phyloP scores from a whole-genome alignment of 192 early-diverging fungal species.

The Backusella australiensis region DNA sequence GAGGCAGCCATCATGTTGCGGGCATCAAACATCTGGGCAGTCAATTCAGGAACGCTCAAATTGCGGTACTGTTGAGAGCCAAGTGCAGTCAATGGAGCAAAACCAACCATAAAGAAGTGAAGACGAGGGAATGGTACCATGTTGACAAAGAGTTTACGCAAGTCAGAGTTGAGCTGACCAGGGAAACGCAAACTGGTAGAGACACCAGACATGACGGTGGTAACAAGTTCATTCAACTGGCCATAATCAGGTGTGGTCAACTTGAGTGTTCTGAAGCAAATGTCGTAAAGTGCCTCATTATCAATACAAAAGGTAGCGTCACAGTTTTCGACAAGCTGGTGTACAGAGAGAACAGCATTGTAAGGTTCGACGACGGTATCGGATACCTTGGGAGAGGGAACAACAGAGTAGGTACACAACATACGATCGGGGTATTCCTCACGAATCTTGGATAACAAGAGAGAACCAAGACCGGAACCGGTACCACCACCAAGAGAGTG shows the following conservation, averaged over 20 bases:
- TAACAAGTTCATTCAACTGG: conserved; percentile 94
- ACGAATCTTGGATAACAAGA: conserved; percentile 71
- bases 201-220: conserved; percentile 95
- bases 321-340: conserved; percentile 98
- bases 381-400: conserved; percentile 68
- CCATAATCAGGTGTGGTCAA: conserved; percentile 87
- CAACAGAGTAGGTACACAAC: conserved; percentile 72
- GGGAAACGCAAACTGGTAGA: conserved; percentile 99
- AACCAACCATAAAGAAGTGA: conserved; percentile 91
- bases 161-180: conserved; percentile 91
- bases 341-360: conserved; percentile 95
- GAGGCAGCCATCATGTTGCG: conserved; percentile 99
- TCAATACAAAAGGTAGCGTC: conserved; percentile 99
- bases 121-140: conserved; percentile 93
- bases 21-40: conserved; percentile 86
- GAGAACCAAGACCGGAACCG: conserved; percentile 68
- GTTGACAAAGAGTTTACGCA: conserved; percentile 86
- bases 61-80: conserved; percentile 73
- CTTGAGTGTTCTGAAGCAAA: conserved; percentile 97
- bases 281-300: conserved; percentile 99
- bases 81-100: conserved; percentile 79
- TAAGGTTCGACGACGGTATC: conserved; percentile 99
- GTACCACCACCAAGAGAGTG: conserved; percentile 78
- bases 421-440: conserved; percentile 77
- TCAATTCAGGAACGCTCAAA: conserved; percentile 78